Percentiles rank a stretch among this genome's conserved stretches.
Evolutionary conservation across 768 basidiomycete genomes (phyloP).

Genomic region (Xerocomellus amylosporus): DNA sequence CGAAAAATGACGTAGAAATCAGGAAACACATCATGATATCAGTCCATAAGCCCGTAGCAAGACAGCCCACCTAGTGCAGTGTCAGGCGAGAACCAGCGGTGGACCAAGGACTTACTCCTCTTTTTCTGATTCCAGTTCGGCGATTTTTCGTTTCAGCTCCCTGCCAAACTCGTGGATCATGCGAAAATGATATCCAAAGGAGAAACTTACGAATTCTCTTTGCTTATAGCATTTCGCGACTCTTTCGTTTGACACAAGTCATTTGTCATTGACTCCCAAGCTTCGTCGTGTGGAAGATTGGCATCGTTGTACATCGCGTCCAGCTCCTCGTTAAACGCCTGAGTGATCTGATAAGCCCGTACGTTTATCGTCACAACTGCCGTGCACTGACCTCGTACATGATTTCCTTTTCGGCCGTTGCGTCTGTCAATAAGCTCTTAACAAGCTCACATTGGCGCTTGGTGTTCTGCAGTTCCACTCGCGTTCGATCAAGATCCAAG

Average conservation of each 20-base stretch:
- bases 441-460: slow-evolving; percentile 77
- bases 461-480: slow-evolving; percentile 62
- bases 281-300: slow-evolving; percentile 77
- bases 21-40: slow-evolving; percentile 34
- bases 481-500: slow-evolving; percentile 59
- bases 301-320: slow-evolving; percentile 88
- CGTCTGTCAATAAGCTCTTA: slow-evolving; percentile 72
- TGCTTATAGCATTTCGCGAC: slow-evolving; percentile 63
- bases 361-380: neutral
- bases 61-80: slow-evolving; percentile 56
- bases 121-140: slow-evolving; percentile 69
- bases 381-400: slow-evolving; percentile 77
- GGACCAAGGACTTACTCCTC: slow-evolving; percentile 61
- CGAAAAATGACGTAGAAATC: slow-evolving; percentile 22
- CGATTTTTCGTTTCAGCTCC: slow-evolving; percentile 64
- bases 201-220: slow-evolving; percentile 74
- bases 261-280: slow-evolving; percentile 71
- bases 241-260: slow-evolving; percentile 78
- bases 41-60: slow-evolving; percentile 51
- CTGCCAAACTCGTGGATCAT: slow-evolving; percentile 36
- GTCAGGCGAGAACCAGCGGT: slow-evolving; percentile 9
- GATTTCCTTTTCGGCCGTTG: slow-evolving; percentile 84
- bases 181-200: neutral
- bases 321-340: slow-evolving; percentile 95
- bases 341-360: slow-evolving; percentile 2